phyloP scores from a whole-genome alignment of 31 red algal genomes.

The Endocladia muricata region DNA sequence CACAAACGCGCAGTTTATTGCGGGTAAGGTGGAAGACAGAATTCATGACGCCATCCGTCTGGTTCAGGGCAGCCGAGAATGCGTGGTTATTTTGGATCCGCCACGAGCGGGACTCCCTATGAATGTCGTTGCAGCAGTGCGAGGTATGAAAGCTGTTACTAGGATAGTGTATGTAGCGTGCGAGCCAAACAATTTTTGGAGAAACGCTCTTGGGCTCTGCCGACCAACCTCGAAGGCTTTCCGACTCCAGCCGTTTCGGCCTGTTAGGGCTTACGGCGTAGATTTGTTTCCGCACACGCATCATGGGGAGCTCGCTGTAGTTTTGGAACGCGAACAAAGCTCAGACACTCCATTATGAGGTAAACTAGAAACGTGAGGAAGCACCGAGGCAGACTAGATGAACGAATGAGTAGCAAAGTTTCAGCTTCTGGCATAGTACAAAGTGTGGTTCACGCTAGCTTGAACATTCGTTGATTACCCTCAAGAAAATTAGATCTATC shows the following conservation, averaged over 20 bases:
- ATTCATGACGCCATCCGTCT: constrained; percentile 57
- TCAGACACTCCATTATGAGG: too few species aligned
- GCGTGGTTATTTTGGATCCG: constrained; percentile 86
- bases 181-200: constrained; percentile 82
- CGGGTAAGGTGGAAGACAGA: constrained; percentile 63
- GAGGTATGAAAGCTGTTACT: constrained; percentile 41
- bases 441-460: too few species aligned
- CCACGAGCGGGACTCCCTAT: constrained; percentile 82
- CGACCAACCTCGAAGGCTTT: constrained; percentile 74
- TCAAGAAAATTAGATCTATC: too few species aligned
- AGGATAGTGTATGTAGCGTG: constrained; percentile 93
- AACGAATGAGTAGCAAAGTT: too few species aligned
- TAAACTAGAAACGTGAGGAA: too few species aligned
- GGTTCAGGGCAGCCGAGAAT: constrained; percentile 28
- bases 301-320: constrained; percentile 75
- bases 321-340: constrained; percentile 47
- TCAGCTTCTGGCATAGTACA: too few species aligned
- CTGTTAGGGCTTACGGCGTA: constrained; percentile 50
- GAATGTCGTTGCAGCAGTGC: constrained; percentile 54
- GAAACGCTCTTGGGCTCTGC: constrained; percentile 54
- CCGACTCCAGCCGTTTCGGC: constrained; percentile 62
- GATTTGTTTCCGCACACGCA: constrained; percentile 90
- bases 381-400: too few species aligned
- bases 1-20: constrained; percentile 68
- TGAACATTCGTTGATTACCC: too few species aligned